phyloP scores from a whole-genome alignment of 2,329 filamentous ascomycete species.

The Meredithiella fracta region DNA sequence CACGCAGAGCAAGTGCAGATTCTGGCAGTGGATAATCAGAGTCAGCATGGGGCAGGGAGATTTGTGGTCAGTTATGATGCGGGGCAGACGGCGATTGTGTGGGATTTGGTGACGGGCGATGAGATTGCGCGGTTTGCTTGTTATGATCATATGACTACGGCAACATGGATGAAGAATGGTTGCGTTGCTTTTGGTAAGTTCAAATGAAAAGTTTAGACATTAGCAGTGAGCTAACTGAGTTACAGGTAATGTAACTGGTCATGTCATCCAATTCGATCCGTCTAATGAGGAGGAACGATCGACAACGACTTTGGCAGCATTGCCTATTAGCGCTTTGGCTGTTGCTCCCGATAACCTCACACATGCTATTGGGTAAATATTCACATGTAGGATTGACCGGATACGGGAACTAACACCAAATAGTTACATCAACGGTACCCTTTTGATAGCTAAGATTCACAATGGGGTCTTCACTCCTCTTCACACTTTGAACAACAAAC shows the following conservation, averaged over 20 bases:
- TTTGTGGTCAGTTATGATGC: slow-evolving; percentile 87
- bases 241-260: slow-evolving; percentile 77
- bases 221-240: slow-evolving; percentile 16
- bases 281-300: slow-evolving; percentile 85
- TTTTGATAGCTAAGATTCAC: slow-evolving; percentile 75
- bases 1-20: slow-evolving; percentile 73
- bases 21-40: slow-evolving; percentile 79
- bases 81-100: slow-evolving; percentile 83
- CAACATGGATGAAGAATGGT: slow-evolving; percentile 91
- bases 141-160: slow-evolving; percentile 70
- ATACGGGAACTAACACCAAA: slow-evolving; percentile 15
- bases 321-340: slow-evolving; percentile 84
- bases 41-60: slow-evolving; percentile 68
- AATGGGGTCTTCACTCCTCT: slow-evolving; percentile 63
- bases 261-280: slow-evolving; percentile 87
- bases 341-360: slow-evolving; percentile 80
- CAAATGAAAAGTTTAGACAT: background rate
- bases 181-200: slow-evolving; percentile 89
- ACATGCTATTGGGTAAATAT: slow-evolving; percentile 76
- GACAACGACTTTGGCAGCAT: slow-evolving; percentile 73
- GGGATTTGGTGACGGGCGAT: slow-evolving; percentile 84
- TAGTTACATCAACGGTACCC: slow-evolving; percentile 88
- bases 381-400: background rate
- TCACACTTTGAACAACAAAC: slow-evolving; percentile 74
- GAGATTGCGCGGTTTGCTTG: slow-evolving; percentile 86